phyloP scores from a whole-genome alignment of 106 monocot species.

The Platanthera guangdongensis region DNA sequence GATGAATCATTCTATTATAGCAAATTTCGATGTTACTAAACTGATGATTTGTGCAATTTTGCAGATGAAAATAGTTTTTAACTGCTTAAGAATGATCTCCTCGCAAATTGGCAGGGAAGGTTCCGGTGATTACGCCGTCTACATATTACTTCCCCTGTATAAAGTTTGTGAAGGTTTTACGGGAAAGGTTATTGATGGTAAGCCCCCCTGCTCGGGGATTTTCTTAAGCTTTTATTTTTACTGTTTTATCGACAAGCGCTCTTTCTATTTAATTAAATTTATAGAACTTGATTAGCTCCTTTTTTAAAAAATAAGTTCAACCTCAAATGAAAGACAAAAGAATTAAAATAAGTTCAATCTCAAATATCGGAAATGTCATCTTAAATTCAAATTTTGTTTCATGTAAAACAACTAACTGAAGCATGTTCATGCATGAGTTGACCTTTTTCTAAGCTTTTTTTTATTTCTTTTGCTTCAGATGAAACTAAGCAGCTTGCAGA shows the following conservation, averaged over 20 bases:
- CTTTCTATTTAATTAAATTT: not conserved
- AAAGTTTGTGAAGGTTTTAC: constrained; percentile 88
- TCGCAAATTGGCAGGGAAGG: constrained; percentile 49
- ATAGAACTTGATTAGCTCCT: too few relatives aligned
- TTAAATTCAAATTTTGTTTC: too few relatives aligned
- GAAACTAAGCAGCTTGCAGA: constrained; percentile 69
- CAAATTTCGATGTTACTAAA: not conserved
- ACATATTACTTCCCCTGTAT: constrained; percentile 64
- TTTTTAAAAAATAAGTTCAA: too few relatives aligned
- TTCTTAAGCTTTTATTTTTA: not conserved
- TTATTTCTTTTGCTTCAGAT: not conserved
- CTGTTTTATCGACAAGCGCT: too few relatives aligned
- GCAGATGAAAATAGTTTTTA: constrained; percentile 71
- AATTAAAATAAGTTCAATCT: too few relatives aligned
- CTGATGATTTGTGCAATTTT: constrained; percentile 3
- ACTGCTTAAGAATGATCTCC: constrained; percentile 54
- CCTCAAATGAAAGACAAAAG: too few relatives aligned
- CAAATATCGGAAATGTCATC: too few relatives aligned
- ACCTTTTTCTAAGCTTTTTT: not conserved
- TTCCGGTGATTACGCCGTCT: constrained; percentile 37
- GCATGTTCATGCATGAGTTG: too few relatives aligned
- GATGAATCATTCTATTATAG: not conserved
- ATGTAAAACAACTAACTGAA: too few relatives aligned
- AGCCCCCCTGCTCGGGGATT: constrained; percentile 15
- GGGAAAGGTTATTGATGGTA: constrained; percentile 63